These are phyloP conservation scores for Geranomyces variabilis DNA, from an alignment of 192 early-diverging fungal genomes.

Conservation along the genomic window DNA sequence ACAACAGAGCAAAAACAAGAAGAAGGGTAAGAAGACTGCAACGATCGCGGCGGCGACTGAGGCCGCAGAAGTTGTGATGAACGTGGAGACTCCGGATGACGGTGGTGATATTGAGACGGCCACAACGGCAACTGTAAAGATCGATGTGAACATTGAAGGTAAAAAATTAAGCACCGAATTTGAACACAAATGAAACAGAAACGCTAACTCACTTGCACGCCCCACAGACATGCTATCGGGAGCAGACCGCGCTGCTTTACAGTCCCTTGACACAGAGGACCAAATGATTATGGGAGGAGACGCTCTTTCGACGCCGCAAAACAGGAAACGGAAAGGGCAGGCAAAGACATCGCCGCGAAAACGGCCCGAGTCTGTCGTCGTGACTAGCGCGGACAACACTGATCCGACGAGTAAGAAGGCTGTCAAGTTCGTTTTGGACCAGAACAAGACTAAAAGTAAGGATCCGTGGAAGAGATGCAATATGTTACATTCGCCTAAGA, in stretches of 20 bases:
- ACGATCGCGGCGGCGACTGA: neutral
- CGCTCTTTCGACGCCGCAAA: too few relatives aligned
- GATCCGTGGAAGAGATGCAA: too few relatives aligned
- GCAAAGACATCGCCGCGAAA: neutral
- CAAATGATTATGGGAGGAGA: too few relatives aligned
- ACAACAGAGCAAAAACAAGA: too few relatives aligned
- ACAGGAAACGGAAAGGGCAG: neutral
- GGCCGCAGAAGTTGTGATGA: constrained; percentile 3
- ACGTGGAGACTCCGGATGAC: neutral
- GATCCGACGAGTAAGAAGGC: constrained; percentile 18
- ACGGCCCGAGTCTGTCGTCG: neutral
- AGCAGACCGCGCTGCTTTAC: too few relatives aligned
- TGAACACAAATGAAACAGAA: too few relatives aligned
- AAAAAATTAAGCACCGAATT: too few relatives aligned
- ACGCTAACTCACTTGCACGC: too few relatives aligned
- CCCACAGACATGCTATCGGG: neutral
- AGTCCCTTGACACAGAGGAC: too few relatives aligned
- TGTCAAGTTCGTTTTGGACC: constrained; percentile 34
- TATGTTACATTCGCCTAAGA: too few relatives aligned
- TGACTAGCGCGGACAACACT: neutral
- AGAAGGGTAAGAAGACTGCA: constrained; percentile 15
- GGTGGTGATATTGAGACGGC: neutral
- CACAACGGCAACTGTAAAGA: too few relatives aligned
- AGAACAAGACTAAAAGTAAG: constrained; percentile 37
- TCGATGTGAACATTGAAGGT: too few relatives aligned